These are phyloP conservation scores for Prunus armeniaca DNA, from an alignment of 306 rosid species.

Conservation along the genomic window DNA sequence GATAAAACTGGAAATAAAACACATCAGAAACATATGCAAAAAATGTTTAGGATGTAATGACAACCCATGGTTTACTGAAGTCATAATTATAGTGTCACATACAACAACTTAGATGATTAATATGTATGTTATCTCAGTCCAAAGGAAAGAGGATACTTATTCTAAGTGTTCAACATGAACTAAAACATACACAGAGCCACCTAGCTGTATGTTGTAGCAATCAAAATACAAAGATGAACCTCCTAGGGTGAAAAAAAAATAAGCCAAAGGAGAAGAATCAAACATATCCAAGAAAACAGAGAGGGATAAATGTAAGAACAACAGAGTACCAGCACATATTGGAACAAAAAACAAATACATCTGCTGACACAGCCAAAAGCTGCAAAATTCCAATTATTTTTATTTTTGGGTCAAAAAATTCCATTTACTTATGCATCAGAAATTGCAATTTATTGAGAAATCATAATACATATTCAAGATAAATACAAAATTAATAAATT, in stretches of 20 bases:
- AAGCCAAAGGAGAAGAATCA: not conserved
- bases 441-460: not conserved
- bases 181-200: not conserved
- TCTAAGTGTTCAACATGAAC: not conserved
- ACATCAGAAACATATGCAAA: not conserved
- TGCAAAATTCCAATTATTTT: too few relatives aligned
- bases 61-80: not conserved
- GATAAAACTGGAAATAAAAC: too few relatives aligned
- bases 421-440: not conserved
- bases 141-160: too few relatives aligned
- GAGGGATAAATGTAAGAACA: not conserved
- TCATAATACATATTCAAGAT: not conserved
- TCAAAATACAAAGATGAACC: not conserved
- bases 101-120: too few relatives aligned
- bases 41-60: not conserved
- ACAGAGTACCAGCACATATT: too few relatives aligned
- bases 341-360: not conserved
- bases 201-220: not conserved
- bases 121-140: not conserved
- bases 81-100: too few relatives aligned
- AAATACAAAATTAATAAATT: not conserved
- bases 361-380: not conserved
- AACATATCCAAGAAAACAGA: not conserved
- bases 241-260: not conserved
- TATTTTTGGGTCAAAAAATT: too few relatives aligned